Evolutionary conservation across 1,139 yeast species (phyloP).

Genomic region (Lodderomyces jiufengensis): DNA sequence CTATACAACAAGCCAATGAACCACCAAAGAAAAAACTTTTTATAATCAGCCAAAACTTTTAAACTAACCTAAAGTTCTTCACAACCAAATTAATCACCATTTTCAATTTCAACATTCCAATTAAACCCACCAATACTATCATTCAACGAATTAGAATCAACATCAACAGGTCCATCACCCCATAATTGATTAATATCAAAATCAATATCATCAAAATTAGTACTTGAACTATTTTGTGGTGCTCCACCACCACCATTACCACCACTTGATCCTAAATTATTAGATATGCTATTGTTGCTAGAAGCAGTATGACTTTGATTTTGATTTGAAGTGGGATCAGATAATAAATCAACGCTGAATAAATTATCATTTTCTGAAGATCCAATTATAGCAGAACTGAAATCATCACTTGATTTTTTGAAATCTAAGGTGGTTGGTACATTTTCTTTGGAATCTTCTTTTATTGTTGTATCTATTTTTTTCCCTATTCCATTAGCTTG

Average conservation of each 20-base stretch:
- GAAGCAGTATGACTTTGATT: neutral
- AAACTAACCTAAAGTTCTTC: no score
- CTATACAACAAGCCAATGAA: no score
- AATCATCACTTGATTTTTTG: neutral
- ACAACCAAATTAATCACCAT: conserved; percentile 26
- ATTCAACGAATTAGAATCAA: conserved; percentile 20
- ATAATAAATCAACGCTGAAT: conserved; percentile 4
- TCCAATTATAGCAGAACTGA: no score
- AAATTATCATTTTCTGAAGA: conserved; percentile 1
- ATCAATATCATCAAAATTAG: conserved; percentile 43
- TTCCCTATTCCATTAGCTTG: neutral
- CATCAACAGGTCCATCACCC: conserved; percentile 29
- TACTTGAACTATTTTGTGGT: conserved; percentile 11
- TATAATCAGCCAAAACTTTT: no score
- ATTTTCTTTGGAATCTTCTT: conserved; percentile 18
- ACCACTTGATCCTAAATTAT: conserved; percentile 10
- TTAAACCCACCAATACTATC: conserved; percentile 42
- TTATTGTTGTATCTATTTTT: conserved; percentile 10
- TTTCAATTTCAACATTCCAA: conserved; percentile 53
- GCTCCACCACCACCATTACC: conserved; percentile 13
- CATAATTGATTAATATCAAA: conserved; percentile 53
- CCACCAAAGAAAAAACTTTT: no score
- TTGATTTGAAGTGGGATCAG: conserved; percentile 1
- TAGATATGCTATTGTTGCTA: neutral
- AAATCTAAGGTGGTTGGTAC: no score